Evolutionary conservation across 768 basidiomycete genomes (phyloP), one percentile per base, ranked within the genome.

Genomic region (Russula sp.): DNA sequence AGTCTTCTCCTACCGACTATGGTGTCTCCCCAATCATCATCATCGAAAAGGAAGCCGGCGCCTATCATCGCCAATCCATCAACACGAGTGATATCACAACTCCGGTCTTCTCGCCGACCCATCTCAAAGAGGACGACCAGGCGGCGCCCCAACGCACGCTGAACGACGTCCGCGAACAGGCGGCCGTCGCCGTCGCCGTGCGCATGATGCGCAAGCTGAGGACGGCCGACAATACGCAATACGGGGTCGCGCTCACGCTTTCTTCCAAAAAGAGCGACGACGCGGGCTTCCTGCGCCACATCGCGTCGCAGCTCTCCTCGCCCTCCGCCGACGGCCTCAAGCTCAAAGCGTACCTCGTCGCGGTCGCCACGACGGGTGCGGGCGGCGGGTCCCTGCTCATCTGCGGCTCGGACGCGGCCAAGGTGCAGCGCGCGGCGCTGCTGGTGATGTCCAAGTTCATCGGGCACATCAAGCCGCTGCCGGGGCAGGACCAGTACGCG

Each of bases 391-490:
- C 77, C 2, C 74, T 90, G 13, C 74, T 89, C 57, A 76, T 90
- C 57, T 80, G 78, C 52, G 82, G 82, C 9, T 82, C 85, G 7
- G 77, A 79, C 1, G 72, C 75, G 11, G 78, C 80, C 9, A 79
- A 81, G 53, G 78, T 89, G n/a, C 81, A 85, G 55, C 82, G 86
- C 22, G 87, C 87, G 0, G 77, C 82, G 29, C 78, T 88, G 8
- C 81, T 90, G 56, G 77, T 80, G 14, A 77, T 76, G 56, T 79
- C 86, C 39, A 90, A 90, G 70, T 87, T 91, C 69, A 74, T 86
- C n/a, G 84, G 83, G 3, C 79, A 86, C 13, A 72, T 88, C 34
- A 69, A 74, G 38, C 66, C 74, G 10, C 36, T 64, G 42, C 47
- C 66, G 25, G 59, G 55, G 20, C 56, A 65, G 36, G 60, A 55